These are phyloP conservation scores for Rhizopogon rudus DNA, from an alignment of 768 basidiomycete species.

Conservation along the genomic window DNA sequence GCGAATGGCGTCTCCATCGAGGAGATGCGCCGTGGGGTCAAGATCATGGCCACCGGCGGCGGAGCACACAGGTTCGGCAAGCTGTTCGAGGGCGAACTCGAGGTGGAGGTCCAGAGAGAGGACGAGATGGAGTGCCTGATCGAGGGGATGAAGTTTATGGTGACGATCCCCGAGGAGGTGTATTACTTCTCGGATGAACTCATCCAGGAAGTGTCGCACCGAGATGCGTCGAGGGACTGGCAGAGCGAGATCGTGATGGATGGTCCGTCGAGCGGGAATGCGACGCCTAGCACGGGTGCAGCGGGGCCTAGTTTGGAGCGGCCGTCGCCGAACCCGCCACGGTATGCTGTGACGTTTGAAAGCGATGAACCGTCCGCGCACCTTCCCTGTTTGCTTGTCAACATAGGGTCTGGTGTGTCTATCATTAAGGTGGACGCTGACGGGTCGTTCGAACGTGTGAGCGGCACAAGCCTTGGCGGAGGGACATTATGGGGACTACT, in stretches of 20 bases:
- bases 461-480: slow-evolving; percentile 94
- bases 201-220: slow-evolving; percentile 60
- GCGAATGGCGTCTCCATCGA: slow-evolving; percentile 84
- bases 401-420: slow-evolving; percentile 96
- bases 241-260: not conserved
- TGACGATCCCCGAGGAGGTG: slow-evolving; percentile 93
- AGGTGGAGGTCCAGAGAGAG: slow-evolving; percentile 83
- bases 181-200: slow-evolving; percentile 99
- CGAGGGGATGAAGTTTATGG: slow-evolving; percentile 93
- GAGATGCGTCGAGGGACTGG: slow-evolving; percentile 13
- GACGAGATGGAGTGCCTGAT: slow-evolving; percentile 99
- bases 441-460: slow-evolving; percentile 92
- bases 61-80: slow-evolving; percentile 95
- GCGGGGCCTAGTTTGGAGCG: slow-evolving; percentile 50
- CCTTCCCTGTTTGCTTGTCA: slow-evolving; percentile 93
- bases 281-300: slow-evolving; percentile 5
- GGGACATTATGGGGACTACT: slow-evolving; percentile 97
- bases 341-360: slow-evolving; percentile 86
- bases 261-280: slow-evolving; percentile 5
- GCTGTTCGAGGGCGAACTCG: slow-evolving; percentile 65
- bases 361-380: slow-evolving; percentile 74
- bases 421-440: slow-evolving; percentile 97
- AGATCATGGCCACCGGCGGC: slow-evolving; percentile 97
- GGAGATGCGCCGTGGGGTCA: slow-evolving; percentile 88
- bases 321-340: slow-evolving; percentile 87